phyloP scores from a whole-genome alignment of 1,284 basidiomycete species.

The Amylostereum chailletii region DNA sequence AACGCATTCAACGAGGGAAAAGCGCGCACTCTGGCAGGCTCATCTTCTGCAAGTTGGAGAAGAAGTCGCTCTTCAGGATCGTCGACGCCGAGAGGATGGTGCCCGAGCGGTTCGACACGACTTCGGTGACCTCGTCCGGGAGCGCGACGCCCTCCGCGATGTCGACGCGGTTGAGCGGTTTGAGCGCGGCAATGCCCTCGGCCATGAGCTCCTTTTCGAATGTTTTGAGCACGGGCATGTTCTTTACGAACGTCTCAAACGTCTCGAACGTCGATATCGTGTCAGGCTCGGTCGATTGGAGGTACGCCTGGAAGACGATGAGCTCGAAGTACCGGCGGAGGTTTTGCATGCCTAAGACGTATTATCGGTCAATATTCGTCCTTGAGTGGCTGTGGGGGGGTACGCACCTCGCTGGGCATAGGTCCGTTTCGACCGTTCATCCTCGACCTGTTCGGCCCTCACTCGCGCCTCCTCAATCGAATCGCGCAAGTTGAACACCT shows the following conservation, averaged over 20 bases:
- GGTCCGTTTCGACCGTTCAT: conserved; percentile 58
- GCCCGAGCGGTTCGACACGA: conserved; percentile 82
- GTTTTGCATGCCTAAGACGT: conserved; percentile 59
- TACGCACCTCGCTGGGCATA: conserved; percentile 63
- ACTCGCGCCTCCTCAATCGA: conserved; percentile 79
- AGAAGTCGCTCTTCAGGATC: conserved; percentile 97
- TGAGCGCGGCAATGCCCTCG: conserved; percentile 76
- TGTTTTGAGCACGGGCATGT: conserved; percentile 89
- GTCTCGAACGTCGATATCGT: conserved; percentile 70
- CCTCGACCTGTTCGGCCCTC: conserved; percentile 69
- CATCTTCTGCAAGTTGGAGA: conserved; percentile 92
- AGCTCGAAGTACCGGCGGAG: conserved; percentile 86
- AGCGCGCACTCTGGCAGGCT: conserved; percentile 76
- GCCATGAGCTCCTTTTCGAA: conserved; percentile 86
- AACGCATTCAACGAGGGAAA: background rate
- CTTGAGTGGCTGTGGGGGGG: background rate
- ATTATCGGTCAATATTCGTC: conserved; percentile 6
- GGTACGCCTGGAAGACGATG: conserved; percentile 90
- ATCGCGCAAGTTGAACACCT: conserved; percentile 82
- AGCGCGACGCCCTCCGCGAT: conserved; percentile 71
- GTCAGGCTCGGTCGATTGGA: conserved; percentile 81
- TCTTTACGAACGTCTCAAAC: conserved; percentile 76
- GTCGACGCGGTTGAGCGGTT: conserved; percentile 77
- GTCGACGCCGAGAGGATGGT: conserved; percentile 87
- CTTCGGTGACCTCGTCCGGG: conserved; percentile 80